Evolutionary conservation across 352 stramenopile species (phyloP).

Genomic region (Pythium chondricola): DNA sequence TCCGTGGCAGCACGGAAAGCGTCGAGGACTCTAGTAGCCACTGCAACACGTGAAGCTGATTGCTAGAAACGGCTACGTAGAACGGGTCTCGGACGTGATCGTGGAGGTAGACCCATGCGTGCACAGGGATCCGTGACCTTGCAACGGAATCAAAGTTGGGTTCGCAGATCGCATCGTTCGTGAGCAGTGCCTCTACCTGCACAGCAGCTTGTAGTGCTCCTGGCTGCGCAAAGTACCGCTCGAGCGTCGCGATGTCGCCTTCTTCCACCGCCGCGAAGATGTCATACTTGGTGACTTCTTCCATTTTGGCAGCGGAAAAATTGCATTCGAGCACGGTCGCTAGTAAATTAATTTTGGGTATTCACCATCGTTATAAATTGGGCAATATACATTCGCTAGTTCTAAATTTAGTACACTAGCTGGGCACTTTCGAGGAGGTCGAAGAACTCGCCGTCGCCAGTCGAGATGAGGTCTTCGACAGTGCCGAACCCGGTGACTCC

Average conservation of each 20-base stretch:
- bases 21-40: neutral
- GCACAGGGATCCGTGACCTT: neutral
- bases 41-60: neutral
- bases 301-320: too few species aligned
- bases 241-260: slow-evolving; percentile 2
- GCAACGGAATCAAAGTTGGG: neutral
- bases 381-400: too few species aligned
- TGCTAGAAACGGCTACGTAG: neutral
- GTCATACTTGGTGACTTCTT: neutral
- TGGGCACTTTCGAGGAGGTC: slow-evolving; percentile 22
- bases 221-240: slow-evolving; percentile 4
- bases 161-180: neutral
- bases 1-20: neutral
- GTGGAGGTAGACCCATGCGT: neutral
- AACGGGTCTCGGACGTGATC: neutral
- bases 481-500: slow-evolving; percentile 32
- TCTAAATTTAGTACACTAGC: slow-evolving; percentile 24
- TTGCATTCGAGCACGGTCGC: too few species aligned
- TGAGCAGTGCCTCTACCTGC: neutral
- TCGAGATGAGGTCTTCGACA: slow-evolving; percentile 13
- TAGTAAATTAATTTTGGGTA: too few species aligned
- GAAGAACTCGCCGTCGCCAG: slow-evolving; percentile 21
- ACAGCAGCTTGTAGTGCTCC: neutral
- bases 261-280: slow-evolving; percentile 4
- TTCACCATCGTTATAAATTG: too few species aligned